phyloP scores from a whole-genome alignment of 345 rosid genomes.

The Murraya paniculata region DNA sequence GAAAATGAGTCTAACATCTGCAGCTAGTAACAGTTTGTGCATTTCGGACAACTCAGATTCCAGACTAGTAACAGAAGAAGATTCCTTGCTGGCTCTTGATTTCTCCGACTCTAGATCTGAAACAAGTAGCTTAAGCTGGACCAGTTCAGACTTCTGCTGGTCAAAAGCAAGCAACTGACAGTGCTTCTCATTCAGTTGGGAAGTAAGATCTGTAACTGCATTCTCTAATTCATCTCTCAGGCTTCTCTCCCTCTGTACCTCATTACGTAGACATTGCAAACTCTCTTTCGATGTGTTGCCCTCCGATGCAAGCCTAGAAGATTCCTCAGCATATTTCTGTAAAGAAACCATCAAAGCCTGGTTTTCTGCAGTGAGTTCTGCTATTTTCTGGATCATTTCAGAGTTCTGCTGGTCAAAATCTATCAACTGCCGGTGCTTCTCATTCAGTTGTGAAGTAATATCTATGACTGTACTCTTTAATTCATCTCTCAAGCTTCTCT shows the following conservation, averaged over 20 bases:
- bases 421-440: conserved; percentile 47
- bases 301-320: conserved; percentile 43
- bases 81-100: conserved; percentile 38
- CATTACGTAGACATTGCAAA: conserved; percentile 36
- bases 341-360: conserved; percentile 46
- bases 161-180: conserved; percentile 47
- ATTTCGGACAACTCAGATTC: conserved; percentile 65
- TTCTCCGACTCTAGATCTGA: conserved; percentile 64
- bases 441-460: conserved; percentile 52
- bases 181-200: conserved; percentile 52
- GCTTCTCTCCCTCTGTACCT: conserved; percentile 53
- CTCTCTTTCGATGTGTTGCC: conserved; percentile 42
- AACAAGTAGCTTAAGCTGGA: conserved; percentile 50
- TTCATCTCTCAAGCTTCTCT: conserved; percentile 45
- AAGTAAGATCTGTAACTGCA: conserved; percentile 45
- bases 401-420: conserved; percentile 41
- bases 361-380: conserved; percentile 56
- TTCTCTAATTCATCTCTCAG: conserved; percentile 39
- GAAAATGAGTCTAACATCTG: conserved; percentile 49
- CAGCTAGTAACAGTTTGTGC: conserved; percentile 48
- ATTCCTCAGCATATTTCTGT: conserved; percentile 50
- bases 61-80: conserved; percentile 43
- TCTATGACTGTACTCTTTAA: conserved; percentile 44
- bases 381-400: conserved; percentile 34
- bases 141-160: conserved; percentile 51